Evolutionary conservation across 2,329 filamentous ascomycete species (phyloP).

Genomic region (Pseudopyricularia cyperi): DNA sequence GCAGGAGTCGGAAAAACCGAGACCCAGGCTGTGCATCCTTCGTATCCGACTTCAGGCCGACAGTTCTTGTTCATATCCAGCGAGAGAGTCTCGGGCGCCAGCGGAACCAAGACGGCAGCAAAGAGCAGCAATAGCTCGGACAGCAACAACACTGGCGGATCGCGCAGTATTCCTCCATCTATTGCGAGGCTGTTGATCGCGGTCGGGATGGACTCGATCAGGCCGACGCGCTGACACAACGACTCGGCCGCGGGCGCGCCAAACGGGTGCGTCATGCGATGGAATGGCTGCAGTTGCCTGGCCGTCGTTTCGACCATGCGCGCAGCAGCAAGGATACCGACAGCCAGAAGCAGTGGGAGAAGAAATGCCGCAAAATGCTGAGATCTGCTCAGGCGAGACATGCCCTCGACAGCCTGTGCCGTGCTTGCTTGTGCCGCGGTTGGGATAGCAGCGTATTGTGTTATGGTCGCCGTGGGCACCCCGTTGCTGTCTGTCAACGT

Average conservation of each 20-base stretch:
- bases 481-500: slow-evolving; percentile 7
- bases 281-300: slow-evolving; percentile 24
- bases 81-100: slow-evolving; percentile 15
- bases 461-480: slow-evolving; percentile 9
- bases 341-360: slow-evolving; percentile 21
- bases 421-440: neutral
- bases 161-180: neutral
- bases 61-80: slow-evolving; percentile 13
- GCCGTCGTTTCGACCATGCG: slow-evolving; percentile 22
- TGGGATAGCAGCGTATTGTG: slow-evolving; percentile 6
- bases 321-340: slow-evolving; percentile 20
- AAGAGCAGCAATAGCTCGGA: slow-evolving; percentile 1
- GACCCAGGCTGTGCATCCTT: slow-evolving; percentile 16
- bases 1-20: slow-evolving; percentile 13
- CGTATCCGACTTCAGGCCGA: neutral
- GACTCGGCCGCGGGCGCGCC: slow-evolving; percentile 19
- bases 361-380: slow-evolving; percentile 22
- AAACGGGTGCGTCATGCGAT: slow-evolving; percentile 17
- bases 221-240: slow-evolving; percentile 12
- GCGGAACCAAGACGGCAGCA: slow-evolving; percentile 12
- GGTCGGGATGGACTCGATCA: slow-evolving; percentile 9
- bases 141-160: slow-evolving; percentile 1
- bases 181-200: neutral
- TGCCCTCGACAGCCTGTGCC: neutral
- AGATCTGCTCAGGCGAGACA: slow-evolving; percentile 11